Evolutionary conservation across 768 basidiomycete genomes (phyloP).

Genomic region (Leccinum pellstonianum): DNA sequence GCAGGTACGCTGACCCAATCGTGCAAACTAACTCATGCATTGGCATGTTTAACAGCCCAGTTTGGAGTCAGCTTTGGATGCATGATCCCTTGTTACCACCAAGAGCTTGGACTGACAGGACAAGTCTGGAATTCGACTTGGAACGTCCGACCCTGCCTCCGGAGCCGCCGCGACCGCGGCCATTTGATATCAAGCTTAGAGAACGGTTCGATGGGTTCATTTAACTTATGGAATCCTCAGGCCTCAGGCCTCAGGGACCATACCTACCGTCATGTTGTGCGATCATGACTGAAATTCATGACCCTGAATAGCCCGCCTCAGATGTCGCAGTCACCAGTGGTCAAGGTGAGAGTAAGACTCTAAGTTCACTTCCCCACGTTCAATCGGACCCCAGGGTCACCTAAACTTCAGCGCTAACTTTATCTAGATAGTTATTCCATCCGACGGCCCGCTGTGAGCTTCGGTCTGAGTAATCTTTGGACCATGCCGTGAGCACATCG

Average conservation of each 20-base stretch:
- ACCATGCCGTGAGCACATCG: constrained; percentile 4
- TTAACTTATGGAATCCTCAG: background rate
- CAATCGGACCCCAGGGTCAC: constrained; percentile 4
- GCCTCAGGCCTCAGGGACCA: background rate
- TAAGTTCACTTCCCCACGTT: background rate
- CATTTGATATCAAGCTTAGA: background rate
- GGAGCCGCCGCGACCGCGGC: background rate
- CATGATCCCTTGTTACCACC: background rate
- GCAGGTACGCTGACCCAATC: too few relatives aligned
- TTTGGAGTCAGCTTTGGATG: too few relatives aligned
- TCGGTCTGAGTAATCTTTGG: background rate
- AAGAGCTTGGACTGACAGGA: background rate
- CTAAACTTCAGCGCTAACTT: background rate
- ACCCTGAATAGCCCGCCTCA: background rate
- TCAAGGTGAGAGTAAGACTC: background rate
- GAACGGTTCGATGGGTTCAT: background rate
- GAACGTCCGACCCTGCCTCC: background rate
- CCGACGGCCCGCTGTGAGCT: background rate
- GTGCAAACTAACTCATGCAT: too few relatives aligned
- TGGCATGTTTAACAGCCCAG: too few relatives aligned
- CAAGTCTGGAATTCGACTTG: background rate
- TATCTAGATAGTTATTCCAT: background rate
- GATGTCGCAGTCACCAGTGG: too few relatives aligned
- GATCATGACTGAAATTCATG: background rate
- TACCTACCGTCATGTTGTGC: background rate